Conservation (phyloP, 441 rosid species). For the Eutrema salsugineum region DNA sequence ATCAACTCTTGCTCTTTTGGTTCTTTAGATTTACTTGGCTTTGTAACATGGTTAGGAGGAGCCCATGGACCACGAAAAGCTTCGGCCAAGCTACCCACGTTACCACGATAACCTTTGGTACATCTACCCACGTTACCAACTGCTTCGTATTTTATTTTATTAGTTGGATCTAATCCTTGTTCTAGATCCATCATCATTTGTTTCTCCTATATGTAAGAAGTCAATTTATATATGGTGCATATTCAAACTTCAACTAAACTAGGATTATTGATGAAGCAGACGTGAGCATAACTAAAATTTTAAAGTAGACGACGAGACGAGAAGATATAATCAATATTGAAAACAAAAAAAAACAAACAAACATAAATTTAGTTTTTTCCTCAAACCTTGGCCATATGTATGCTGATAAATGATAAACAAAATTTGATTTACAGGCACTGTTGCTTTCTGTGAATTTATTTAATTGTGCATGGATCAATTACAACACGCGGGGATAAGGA, state of each 20-base stretch:
- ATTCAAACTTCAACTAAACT: background rate
- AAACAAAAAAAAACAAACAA: background rate
- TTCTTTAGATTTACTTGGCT: background rate
- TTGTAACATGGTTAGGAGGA: background rate
- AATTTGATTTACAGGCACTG: background rate
- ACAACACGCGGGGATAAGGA: background rate
- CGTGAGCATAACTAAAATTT: background rate
- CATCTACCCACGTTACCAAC: too few relatives aligned
- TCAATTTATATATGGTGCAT: background rate
- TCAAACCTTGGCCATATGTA: conserved; percentile 17
- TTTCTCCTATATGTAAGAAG: background rate
- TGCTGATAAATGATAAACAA: background rate
- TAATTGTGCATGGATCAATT: background rate
- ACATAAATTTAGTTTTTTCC: background rate
- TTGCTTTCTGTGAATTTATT: background rate
- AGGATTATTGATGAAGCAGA: background rate
- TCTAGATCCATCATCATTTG: conserved; percentile 1
- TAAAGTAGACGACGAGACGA: background rate
- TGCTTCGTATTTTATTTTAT: too few relatives aligned
- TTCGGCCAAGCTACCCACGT: too few relatives aligned
- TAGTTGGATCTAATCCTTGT: too few relatives aligned
- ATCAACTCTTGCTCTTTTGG: background rate
- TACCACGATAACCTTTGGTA: too few relatives aligned
- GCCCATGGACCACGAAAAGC: background rate
- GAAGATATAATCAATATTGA: background rate